phyloP scores from a whole-genome alignment of 75 land plant genomes.

The Ceratopteris richardii region DNA sequence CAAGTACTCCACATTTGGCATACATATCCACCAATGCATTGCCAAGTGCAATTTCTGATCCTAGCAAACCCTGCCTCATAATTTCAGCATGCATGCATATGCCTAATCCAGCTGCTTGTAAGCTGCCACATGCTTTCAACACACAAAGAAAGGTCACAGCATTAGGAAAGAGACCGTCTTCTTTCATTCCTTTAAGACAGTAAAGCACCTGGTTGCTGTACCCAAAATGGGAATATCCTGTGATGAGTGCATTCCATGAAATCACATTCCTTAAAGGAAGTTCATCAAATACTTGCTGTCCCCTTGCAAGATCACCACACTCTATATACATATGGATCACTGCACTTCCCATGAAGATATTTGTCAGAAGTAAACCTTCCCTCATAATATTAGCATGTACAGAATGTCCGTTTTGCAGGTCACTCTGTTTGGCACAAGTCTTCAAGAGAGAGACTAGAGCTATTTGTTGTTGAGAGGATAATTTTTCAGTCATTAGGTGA shows the following conservation, averaged over 20 bases:
- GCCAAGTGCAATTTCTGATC: no score
- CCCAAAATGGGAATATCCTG: slow-evolving; percentile 22
- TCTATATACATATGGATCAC: slow-evolving; percentile 33
- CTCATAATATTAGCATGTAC: slow-evolving; percentile 17
- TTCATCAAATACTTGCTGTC: slow-evolving; percentile 13
- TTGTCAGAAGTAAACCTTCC: slow-evolving; percentile 7
- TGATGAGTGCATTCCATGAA: slow-evolving; percentile 37
- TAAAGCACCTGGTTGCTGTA: slow-evolving; percentile 14
- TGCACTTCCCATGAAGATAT: slow-evolving; percentile 9
- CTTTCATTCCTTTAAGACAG: slow-evolving; percentile 18
- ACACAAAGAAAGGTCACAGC: slow-evolving; percentile 23
- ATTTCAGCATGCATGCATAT: no score
- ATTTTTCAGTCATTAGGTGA: no score
- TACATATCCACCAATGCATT: no score
- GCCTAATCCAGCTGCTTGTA: no score
- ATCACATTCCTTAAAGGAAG: slow-evolving; percentile 20
- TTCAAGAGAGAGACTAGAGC: no score
- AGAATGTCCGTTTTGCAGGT: no score
- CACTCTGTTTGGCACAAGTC: no score
- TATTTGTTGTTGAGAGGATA: no score
- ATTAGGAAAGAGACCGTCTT: slow-evolving; percentile 20
- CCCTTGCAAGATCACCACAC: slow-evolving; percentile 21
- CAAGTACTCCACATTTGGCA: no score
- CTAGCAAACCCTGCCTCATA: no score
- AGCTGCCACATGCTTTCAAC: slow-evolving; percentile 28